Evolutionary conservation across 2,329 filamentous ascomycete genomes (phyloP), one percentile per base, ranked within the genome.

Genomic region (Thelonectria olida): DNA sequence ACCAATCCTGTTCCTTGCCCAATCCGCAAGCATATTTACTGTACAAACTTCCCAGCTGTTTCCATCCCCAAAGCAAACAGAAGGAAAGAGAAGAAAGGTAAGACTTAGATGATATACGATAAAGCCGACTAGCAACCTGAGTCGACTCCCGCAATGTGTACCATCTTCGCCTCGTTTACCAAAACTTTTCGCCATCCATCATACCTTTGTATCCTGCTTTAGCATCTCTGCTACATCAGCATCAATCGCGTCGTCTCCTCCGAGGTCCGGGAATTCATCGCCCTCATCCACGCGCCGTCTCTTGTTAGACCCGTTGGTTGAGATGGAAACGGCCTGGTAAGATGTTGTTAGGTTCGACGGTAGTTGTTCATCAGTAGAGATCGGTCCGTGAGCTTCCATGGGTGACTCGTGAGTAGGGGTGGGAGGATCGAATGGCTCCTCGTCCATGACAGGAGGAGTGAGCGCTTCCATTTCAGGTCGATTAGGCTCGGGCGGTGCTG

Each of bases 391-490:
- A 39, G 57, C 50, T 54, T 70, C 63, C 36, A 68, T 56, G 17
- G 57, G 62, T 31, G 63, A 39, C 25, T 66, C 62, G 17, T 68
- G 63, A 39, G 44, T 49, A 6, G 67, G 60, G 13, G 55, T 58
- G 62, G 65, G 58, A 31, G 62, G 64, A 7, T 66, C 66, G n/a
- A 67, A 63, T 13, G 67, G 54, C 31, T 72, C 73, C 47, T 62
- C 61, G 22, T 65, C 59, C 34, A 88, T 84, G 2, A 88, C 81
- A 1, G 91, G 92, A n/a, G 93, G 94, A 1, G 94, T 97, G 57
- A 97, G 83, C 6, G 90, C 91, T 76, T 98, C 95, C 58, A 97
- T 85, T 68, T 94, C 88, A 2, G 95, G 94, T 31, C 92, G 88
- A 62, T 89, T 88, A 12, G 87, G 87, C 65, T 92, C 91, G 23